Evolutionary conservation across 345 rosid species (phyloP).

Genomic region (Citrus cavaleriei): DNA sequence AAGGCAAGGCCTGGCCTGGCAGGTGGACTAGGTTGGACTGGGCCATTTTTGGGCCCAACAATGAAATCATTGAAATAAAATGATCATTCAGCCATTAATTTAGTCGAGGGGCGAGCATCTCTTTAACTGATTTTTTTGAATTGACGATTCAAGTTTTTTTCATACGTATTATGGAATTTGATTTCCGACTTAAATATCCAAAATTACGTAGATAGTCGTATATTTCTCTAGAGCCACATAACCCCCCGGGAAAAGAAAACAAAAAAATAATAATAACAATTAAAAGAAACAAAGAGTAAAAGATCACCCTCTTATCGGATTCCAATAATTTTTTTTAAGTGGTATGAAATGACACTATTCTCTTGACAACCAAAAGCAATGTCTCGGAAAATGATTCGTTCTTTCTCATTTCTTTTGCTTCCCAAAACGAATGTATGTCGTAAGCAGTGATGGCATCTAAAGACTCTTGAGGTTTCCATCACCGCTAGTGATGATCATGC

Average conservation of each 20-base stretch:
- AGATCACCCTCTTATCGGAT: neutral
- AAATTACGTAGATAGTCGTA: neutral
- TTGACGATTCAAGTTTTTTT: too few species aligned
- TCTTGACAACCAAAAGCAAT: neutral
- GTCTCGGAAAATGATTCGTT: neutral
- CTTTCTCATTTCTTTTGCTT: neutral
- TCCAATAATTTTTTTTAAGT: neutral
- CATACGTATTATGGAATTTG: too few species aligned
- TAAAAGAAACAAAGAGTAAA: neutral
- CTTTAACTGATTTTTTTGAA: too few species aligned
- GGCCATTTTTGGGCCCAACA: neutral
- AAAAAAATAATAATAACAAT: neutral
- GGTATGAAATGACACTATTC: neutral
- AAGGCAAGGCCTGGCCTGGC: too few species aligned
- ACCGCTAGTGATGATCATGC: neutral
- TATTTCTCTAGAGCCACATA: neutral
- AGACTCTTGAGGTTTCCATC: neutral
- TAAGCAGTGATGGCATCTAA: conserved; percentile 16
- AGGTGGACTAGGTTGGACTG: too few species aligned
- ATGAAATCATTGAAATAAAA: neutral
- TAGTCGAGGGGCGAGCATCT: too few species aligned
- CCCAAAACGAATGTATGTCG: neutral
- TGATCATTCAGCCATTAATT: too few species aligned
- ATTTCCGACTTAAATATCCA: too few species aligned
- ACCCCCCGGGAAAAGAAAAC: neutral